Evolutionary conservation across 1,284 basidiomycete species (phyloP), one percentile per base, ranked within the genome.

Genomic region (Anthracocystis setariae): DNA sequence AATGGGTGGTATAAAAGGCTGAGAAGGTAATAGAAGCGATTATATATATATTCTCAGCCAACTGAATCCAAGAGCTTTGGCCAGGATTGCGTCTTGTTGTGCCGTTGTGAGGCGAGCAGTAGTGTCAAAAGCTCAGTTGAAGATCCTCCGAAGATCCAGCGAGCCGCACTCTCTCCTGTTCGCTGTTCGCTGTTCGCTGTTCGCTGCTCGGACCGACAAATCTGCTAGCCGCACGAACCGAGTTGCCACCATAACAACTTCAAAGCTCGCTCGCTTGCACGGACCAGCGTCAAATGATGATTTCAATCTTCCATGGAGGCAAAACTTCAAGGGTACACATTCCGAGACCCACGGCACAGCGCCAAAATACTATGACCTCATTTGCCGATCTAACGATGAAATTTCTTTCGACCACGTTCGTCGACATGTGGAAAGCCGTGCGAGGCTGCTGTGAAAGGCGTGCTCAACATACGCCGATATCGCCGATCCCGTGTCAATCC

Each of bases 331-430:
- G 23, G 23, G 47, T 44, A 43, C 33, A 10, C 23, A 10, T 2
- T n/a, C 24, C 29, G 23, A 40, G 32, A 23, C 32, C 24, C 37
- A 47, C 46, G 8, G 18, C 35, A 37, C 15, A 4, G 46, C 7
- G 7, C 21, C 10, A 9, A 18, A 39, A 49, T 38, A 38, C 37
- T 38, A 57, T 56, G 54, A 63, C 32, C 39, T 63, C 60, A 63
- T 63, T 52, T 48, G 39, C 42, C 53, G 51, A 47, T n/a, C 18
- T 38, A 37, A 46, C 48, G 29, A 51, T 48, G 60, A 56, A 62
- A 49, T 55, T 33, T 27, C 23, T 32, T 23, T 32, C n/a, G 35
- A 37, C 35, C 35, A 21, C 39, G 7, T 42, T 23, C 21, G 18
- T 4, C 13, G 18, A 5, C 5, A 18, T 21, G 7, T 12, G 12